Base-by-base conservation (phyloP, 2,329 filamentous ascomycete species). In the Lecanicillium sp. region DNA sequence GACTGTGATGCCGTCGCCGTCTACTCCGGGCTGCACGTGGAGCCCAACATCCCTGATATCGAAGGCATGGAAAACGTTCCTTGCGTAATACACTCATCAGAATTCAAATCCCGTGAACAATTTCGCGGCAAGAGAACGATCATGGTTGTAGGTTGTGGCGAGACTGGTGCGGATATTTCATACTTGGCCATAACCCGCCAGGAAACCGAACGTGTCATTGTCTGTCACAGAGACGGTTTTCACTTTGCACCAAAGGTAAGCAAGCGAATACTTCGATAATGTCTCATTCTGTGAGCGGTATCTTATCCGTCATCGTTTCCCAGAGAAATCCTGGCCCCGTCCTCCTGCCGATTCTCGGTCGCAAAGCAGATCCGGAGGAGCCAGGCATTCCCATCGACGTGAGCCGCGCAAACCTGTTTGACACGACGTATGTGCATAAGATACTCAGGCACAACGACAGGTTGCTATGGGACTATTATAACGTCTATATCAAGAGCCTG, bases 361-460 rank as follows among this genome's bases (percentile, higher is more conserved):
- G 46, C 5, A 38, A 35, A 11, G 45, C 41, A 5, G 14, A 44
- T 11, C 41, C 37, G 5, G 17, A 33, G 1, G 42, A 43, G 9
- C 58, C 52, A 9, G 61, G 60, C 29, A 62, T 65, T 14, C 64
- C 65, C 1, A 55, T 64, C 17, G 65, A 70, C 43, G 57, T 61
- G 9, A 56, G 58, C 9, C 50, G 59, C 3, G 64, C 64, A 11
- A 65, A 60, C 41, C 48, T 70, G 4, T 68, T 70, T 43, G 65
- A 70, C 44, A 68, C 65, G 0, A 57, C 63, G 4, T 70, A 70
- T 38, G 59, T 67, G 5, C 64, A 67, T 17, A 56, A 55, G 5
- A 45, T 60, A 7, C 51, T 70, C 1, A 58, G 62, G 27, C 28
- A 11, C 5, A 57, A 60, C 18, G 57, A 56, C 9, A 50, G 37